A percentile compares a stretch with the other conserved stretches of the same genome.
Conservation (phyloP, 805 yeast species). For the Metschnikowia koreensis region DNA sequence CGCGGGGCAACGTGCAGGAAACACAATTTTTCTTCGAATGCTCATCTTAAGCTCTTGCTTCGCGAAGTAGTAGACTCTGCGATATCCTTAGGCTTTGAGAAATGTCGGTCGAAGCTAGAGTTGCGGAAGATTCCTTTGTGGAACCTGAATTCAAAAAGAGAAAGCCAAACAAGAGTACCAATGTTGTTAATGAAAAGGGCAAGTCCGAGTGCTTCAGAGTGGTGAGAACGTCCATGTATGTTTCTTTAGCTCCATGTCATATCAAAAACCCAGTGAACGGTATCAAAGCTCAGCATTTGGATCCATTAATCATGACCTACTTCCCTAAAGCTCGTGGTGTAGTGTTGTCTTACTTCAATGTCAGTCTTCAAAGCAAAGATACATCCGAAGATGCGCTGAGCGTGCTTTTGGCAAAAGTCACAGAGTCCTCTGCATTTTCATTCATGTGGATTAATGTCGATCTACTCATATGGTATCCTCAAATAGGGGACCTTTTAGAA, state of each 20-base stretch:
- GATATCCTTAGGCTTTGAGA: not conserved
- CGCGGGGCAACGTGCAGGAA: constrained; percentile 13
- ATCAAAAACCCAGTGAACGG: constrained; percentile 71
- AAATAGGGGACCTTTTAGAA: constrained; percentile 79
- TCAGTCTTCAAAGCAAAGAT: constrained; percentile 28
- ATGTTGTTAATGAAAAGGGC: constrained; percentile 43
- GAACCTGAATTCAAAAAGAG: constrained; percentile 6
- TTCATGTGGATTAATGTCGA: constrained; percentile 86
- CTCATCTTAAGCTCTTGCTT: constrained; percentile 13
- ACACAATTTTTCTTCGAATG: constrained; percentile 12
- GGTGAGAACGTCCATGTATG: constrained; percentile 61
- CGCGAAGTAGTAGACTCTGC: not conserved
- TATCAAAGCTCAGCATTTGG: constrained; percentile 81
- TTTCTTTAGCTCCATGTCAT: constrained; percentile 86
- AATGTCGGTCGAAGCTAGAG: constrained; percentile 14
- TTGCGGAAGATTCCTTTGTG: not conserved
- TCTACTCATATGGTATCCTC: constrained; percentile 85
- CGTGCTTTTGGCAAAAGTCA: constrained; percentile 59
- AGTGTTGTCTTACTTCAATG: constrained; percentile 72
- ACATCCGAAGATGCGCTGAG: constrained; percentile 35
- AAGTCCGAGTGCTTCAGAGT: constrained; percentile 68
- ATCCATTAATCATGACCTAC: constrained; percentile 84
- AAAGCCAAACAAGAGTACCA: constrained; percentile 28
- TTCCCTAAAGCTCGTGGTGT: constrained; percentile 74
- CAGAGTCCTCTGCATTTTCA: constrained; percentile 81